Evolutionary conservation across 371 early-diverging fungal genomes (phyloP).

Genomic region (Syncephalastrum contaminatum): DNA sequence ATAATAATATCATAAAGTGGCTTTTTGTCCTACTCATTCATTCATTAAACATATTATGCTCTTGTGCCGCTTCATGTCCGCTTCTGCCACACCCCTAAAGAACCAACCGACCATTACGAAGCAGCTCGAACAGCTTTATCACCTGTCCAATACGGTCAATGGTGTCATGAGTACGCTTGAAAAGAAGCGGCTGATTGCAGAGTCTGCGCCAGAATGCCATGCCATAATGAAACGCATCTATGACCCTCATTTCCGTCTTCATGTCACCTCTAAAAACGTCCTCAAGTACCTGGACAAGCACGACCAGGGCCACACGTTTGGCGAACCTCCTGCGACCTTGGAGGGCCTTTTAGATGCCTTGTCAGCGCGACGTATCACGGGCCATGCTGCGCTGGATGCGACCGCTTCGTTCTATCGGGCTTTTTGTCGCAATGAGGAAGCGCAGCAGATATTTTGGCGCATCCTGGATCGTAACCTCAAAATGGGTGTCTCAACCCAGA

Average conservation of each 20-base stretch:
- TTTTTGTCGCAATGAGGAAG: constrained; percentile 23
- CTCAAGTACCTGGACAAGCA: constrained; percentile 9
- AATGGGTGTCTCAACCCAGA: constrained; percentile 44
- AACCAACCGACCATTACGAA: too few species aligned
- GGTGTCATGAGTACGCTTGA: constrained; percentile 26
- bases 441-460: constrained; percentile 43
- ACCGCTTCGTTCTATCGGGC: constrained; percentile 34
- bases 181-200: constrained; percentile 28
- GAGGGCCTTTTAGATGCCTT: constrained; percentile 37
- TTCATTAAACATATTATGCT: too few species aligned
- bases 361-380: constrained; percentile 44
- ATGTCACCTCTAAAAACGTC: constrained; percentile 29
- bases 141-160: constrained; percentile 31
- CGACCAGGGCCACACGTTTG: background rate
- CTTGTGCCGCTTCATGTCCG: too few species aligned
- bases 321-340: constrained; percentile 4
- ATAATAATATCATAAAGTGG: too few species aligned
- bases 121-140: constrained; percentile 30
- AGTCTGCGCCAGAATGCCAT: constrained; percentile 27
- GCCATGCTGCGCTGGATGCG: constrained; percentile 42
- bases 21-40: too few species aligned
- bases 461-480: constrained; percentile 57
- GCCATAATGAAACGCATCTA: constrained; percentile 51
- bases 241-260: constrained; percentile 42
- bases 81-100: too few species aligned